Evolutionary conservation across 331 rosid genomes (phyloP), one percentile per base, ranked within the genome.

Genomic region (Dryas integrifolia): DNA sequence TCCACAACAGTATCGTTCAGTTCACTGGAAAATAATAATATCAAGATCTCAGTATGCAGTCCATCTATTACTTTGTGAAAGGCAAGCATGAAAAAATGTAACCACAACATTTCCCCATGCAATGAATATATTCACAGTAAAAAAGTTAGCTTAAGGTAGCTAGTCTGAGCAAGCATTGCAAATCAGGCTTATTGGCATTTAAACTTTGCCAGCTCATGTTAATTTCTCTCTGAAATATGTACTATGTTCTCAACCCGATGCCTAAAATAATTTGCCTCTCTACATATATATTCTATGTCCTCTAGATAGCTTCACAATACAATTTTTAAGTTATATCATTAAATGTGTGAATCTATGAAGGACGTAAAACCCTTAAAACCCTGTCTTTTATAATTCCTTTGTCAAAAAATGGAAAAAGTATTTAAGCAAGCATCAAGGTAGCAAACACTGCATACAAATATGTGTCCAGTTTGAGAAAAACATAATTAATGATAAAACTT

Each of bases 1-100:
- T 89, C 98, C 15, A 86, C 94, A 45, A 89, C 96, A 21, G 97
- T 92, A 70, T 92, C 98, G 4, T 92, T 88, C 60, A 93, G 79
- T 76, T 93, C 98, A 57, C 98, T 93, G 87, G 66, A 84, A 41
- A 81, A 58, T 30, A 21, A 48, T 76, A 35, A 69, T 63, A 83
- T 35, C 55, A 62, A 80, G 44, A 41, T 55, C 56, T 61, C 70
- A 81, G 18, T n/a, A 15, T 26, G 67, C 50, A 72, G 13, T 67
- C 35, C 46, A 52, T 66, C 70, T 53, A 69, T 14, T 67, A 52
- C 35, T 60, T 14, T 58, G 26, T 64, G 76, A 65, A 72, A 69
- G 53, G 6, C 58, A 67, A 73, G 81, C 72, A 60, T 2, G 35
- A 30, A 30, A 30, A 30, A 30, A 30, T 30, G 35, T 30, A 30